Evolutionary conservation across 495 filamentous ascomycete species (phyloP), one percentile per base, ranked within the genome.

Genomic region (Parathielavia appendiculata): DNA sequence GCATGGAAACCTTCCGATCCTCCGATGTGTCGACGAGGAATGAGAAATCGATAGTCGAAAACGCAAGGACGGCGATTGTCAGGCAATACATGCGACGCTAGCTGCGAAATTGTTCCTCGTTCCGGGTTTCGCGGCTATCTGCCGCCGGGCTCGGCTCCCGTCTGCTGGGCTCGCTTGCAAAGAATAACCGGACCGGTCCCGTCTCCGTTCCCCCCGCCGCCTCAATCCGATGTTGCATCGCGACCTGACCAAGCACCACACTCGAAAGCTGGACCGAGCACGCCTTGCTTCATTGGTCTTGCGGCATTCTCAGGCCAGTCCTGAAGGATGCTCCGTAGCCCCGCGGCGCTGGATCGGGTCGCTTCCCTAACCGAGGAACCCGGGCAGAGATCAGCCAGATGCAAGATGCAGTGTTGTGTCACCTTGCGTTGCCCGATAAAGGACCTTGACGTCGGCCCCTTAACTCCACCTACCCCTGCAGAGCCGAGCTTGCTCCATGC

Each of bases 111-210:
- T 12, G 35, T 7, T 20, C 44, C 44, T 26, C 26, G 44, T 46
- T 22, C 20, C 44, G 14, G 12, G 1, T 46, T 22, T 32, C 8
- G 19, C 5, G 14, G 22, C 45, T 8, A 11, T 34, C 17, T 49
- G 46, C 26, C n/a, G n/a, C 17, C 13, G 12, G 17, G 48, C 48
- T 51, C 50, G 54, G 54, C 45, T 57, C 54, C 54, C 35, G 45
- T 41, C 17, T 16, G n/a, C 22, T 50, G 54, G 54, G 54, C 54
- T 46, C 22, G 30, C 53, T 22, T 52, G 50, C 13, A 20, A 30
- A 51, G 32, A 51, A 51, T 51, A 20, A 32, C 48, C 32, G 34
- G 20, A 6, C 17, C 7, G 10, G 26, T 12, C 48, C 43, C 20
- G 43, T 23, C 10, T 46, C 43, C 35, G 35, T 38, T 11, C 2